phyloP scores from a whole-genome alignment of 176 grass and related monocot species.

The Oropetium thomaeum region DNA sequence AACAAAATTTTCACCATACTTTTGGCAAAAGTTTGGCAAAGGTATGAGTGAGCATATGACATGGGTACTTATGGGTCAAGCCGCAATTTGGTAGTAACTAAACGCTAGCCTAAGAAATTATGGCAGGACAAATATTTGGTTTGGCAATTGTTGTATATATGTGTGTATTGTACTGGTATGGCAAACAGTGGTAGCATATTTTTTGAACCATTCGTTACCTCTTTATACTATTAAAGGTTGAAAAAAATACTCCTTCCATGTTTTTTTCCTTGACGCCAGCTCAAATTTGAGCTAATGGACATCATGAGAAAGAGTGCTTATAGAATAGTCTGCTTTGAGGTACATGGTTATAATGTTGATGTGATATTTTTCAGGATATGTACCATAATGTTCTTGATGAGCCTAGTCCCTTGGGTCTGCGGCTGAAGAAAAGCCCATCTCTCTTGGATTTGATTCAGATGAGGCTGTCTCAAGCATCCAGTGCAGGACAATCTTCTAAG shows the following conservation, averaged over 20 bases:
- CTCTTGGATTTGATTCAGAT: conserved; percentile 90
- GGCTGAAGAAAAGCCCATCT: conserved; percentile 87
- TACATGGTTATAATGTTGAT: conserved; percentile 10
- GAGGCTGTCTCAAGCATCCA: conserved; percentile 63
- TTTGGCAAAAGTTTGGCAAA: too few species aligned
- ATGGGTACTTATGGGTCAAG: too few species aligned
- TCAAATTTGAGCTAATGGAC: too few species aligned
- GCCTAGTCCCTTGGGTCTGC: conserved; percentile 83
- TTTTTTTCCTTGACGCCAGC: too few species aligned
- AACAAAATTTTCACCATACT: too few species aligned
- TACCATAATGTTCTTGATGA: conserved; percentile 87
- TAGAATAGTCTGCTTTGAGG: neutral
- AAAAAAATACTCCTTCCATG: neutral
- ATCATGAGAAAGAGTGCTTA: neutral
- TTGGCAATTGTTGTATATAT: too few species aligned
- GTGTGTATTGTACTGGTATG: neutral
- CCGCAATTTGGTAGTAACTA: too few species aligned
- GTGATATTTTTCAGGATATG: conserved; percentile 62
- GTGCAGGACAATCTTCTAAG: conserved; percentile 17
- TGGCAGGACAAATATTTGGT: too few species aligned
- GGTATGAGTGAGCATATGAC: too few species aligned
- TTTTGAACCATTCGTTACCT: neutral
- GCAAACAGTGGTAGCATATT: neutral
- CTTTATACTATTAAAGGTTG: neutral
- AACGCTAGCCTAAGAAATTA: too few species aligned